Conservation (phyloP, 306 rosid genomes). For the Heteromeles arbutifolia region DNA sequence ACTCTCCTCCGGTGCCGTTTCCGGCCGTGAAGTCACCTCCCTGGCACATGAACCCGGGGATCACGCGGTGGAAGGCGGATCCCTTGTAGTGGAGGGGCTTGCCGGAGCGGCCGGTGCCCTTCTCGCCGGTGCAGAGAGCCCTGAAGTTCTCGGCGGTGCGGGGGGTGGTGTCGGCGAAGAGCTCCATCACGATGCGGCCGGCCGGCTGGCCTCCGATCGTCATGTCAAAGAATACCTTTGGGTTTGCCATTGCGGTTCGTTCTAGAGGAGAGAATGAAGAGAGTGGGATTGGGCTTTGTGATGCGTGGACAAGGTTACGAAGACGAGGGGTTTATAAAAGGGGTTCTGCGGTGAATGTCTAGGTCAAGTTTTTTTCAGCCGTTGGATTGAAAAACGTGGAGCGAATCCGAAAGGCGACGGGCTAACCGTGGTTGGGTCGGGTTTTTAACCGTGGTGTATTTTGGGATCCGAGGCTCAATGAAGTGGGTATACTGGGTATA, state of each 20-base stretch:
- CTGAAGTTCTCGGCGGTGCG: conserved; percentile 90
- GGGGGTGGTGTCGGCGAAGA: conserved; percentile 66
- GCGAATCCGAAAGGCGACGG: background rate
- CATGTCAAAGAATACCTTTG: conserved; percentile 79
- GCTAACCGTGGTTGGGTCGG: conserved; percentile 41
- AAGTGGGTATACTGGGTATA: conserved; percentile 20
- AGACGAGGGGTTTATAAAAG: conserved; percentile 19
- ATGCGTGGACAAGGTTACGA: background rate
- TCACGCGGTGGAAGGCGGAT: conserved; percentile 85
- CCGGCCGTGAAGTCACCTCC: conserved; percentile 95
- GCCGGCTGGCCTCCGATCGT: conserved; percentile 48
- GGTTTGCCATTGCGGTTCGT: conserved; percentile 41
- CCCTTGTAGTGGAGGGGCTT: conserved; percentile 88
- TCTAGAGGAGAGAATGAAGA: background rate
- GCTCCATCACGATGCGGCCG: conserved; percentile 82
- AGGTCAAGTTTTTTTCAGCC: conserved; percentile 11
- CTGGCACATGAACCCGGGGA: conserved; percentile 90
- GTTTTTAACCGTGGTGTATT: conserved; percentile 36
- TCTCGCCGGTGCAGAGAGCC: conserved; percentile 97
- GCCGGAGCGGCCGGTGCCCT: conserved; percentile 64
- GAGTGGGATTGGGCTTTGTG: background rate
- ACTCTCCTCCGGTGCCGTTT: conserved; percentile 90
- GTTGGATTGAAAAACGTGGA: conserved; percentile 51
- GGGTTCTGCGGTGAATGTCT: conserved; percentile 6
- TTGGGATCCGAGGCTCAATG: conserved; percentile 25